Evolutionary conservation across 116 monocot genomes (phyloP), one percentile per base, ranked within the genome.

Genomic region (Iris pallida): DNA sequence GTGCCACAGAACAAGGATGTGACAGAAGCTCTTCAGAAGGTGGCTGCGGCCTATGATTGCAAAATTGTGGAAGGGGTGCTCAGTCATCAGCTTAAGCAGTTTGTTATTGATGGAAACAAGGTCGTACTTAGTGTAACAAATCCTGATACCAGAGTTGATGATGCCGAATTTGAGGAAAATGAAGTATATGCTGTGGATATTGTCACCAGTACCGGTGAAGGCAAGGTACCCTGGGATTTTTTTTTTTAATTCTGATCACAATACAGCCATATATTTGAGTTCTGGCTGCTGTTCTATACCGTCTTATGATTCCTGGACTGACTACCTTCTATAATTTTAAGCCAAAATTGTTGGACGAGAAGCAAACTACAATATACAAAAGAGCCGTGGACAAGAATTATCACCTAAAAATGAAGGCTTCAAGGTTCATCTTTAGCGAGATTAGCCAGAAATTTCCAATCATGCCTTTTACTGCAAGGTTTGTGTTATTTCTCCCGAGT

Each of bases 71-170:
- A 96, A 77, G 91, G 91, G 4, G 92, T 96, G 16, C 89, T 96
- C 13, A 91, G 96, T 66, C 96, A 96, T 77, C 96, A 96, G 65
- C 83, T 96, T 40, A 96, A 96, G 42, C 96, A 96, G 61, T 96
- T 89, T 75, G 92, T 96, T 2, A 96, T 96, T 74, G 96, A 96
- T 82, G 96, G 96, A 66, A 96, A 91, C 77, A 96, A 96, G 71
- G 91, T 91, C 11, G 64, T 96, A 19, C 72, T 96, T 42, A 96
- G 84, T 76, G 87, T 91, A 1, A 45, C 66, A 17, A 91, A 79
- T 75, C 85, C 96, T 18, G 96, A 96, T 0, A 87, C 86, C 0
- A 78, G 82, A 66, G 91, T 96, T 70, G 92, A 96, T 80, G 91
- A 91, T 79, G 86, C 86, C 17, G 96, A 96, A 66, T 96, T 96